These are phyloP conservation scores for Ogataea populi-albae DNA, from an alignment of 805 yeast species.

Conservation along the genomic window DNA sequence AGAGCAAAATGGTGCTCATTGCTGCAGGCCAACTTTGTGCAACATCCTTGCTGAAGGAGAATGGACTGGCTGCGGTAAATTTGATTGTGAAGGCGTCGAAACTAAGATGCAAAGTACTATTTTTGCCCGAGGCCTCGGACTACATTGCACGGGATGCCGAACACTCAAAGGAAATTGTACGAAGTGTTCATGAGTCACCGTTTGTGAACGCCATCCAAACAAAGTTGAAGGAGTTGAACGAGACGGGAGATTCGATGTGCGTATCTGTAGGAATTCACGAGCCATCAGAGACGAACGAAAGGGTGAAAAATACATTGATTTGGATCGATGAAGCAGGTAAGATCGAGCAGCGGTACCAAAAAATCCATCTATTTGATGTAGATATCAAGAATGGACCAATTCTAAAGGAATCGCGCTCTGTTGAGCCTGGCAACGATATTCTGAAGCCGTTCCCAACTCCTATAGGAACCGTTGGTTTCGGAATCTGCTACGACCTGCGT, in stretches of 20 bases:
- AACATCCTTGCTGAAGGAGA: constrained; percentile 55
- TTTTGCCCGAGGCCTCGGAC: constrained; percentile 93
- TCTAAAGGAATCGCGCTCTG: constrained; percentile 71
- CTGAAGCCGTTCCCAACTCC: constrained; percentile 57
- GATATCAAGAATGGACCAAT: constrained; percentile 80
- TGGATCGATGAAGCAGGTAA: constrained; percentile 69
- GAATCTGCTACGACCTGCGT: constrained; percentile 83
- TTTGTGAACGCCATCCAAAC: constrained; percentile 43
- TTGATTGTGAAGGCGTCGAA: constrained; percentile 64
- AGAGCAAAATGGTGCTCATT: constrained; percentile 53
- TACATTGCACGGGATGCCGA: constrained; percentile 69
- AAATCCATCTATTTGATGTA: constrained; percentile 87
- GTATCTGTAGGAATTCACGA: constrained; percentile 90
- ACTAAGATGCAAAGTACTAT: constrained; percentile 61
- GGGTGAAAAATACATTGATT: constrained; percentile 69
- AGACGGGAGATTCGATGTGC: constrained; percentile 43
- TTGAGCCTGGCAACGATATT: constrained; percentile 68
- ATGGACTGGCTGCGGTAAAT: constrained; percentile 55
- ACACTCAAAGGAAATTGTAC: constrained; percentile 63
- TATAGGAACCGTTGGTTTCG: constrained; percentile 63
- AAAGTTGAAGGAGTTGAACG: constrained; percentile 42
- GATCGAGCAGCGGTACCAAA: constrained; percentile 69
- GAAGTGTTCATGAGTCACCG: constrained; percentile 38
- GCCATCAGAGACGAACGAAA: constrained; percentile 47
- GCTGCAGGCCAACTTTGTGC: constrained; percentile 91